Base-by-base conservation (phyloP, 2,329 filamentous ascomycete species). In the Fusarium mangiferae region DNA sequence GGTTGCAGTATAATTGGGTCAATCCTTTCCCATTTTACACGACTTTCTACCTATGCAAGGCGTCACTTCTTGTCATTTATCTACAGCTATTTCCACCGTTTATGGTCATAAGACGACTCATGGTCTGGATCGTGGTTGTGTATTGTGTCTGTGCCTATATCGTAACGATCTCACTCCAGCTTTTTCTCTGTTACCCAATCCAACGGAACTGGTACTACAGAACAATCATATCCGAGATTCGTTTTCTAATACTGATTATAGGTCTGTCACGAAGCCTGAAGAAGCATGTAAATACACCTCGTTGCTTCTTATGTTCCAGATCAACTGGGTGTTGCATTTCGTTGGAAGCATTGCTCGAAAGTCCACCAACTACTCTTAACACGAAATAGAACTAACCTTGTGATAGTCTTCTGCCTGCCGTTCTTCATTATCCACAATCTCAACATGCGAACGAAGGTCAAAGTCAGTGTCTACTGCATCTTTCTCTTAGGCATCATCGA, bases 401-500 rank as follows among this genome's bases (percentile, higher is more conserved):
- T 3, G 5, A 1, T 4, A 75, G 68, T 70, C 1, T 72, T 74
- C 15, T 28, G 18, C 1, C 20, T 74, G 1, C 72, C 74, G 0
- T 76, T 75, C 9, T 44, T 66, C 1, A 41, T 63, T 13, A 60
- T 69, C 5, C 56, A 73, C 33, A 68, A 75, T 3, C 51, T 77
- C 6, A 66, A 72, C 3, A 61, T 77, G 62, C 65, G 60, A 3
- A 56, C 6, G 15, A 49, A 52, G 6, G 59, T 74, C 1, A 74
- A 74, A 22, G 7, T 75, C 4, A 52, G 74, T 13, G 51, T 77
- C 10, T 75, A 64, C 18, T 56, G 61, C 5, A 62, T 75, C 20
- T 76, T 76, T 15, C 62, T 77, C 4, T 49, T 77, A 0, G 75
- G 75, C 0, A 26, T 76, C 1, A 51, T 77, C n/a, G 74, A 77